Conservation (phyloP, 78 protist species). For the slime mould (Dictyostelium discoideum) region DNA sequence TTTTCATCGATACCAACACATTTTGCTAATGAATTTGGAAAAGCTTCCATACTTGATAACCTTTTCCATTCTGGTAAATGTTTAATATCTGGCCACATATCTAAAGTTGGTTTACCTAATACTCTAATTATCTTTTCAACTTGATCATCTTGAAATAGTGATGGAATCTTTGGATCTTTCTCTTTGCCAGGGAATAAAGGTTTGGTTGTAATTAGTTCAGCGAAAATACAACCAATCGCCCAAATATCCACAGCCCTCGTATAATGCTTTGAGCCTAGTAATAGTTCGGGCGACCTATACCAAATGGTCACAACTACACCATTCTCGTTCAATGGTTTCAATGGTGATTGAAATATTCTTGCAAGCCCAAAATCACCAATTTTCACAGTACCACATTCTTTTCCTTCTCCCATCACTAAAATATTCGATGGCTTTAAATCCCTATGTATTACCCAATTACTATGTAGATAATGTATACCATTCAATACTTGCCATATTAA, state of each 20-base stretch:
- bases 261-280: constrained; percentile 93
- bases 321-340: constrained; percentile 65
- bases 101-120: constrained; percentile 80
- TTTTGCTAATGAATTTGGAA: constrained; percentile 31
- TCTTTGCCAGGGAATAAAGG: constrained; percentile 89
- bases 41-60: not conserved
- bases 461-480: constrained; percentile 89
- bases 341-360: constrained; percentile 83
- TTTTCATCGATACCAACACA: constrained; percentile 38
- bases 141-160: constrained; percentile 87
- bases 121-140: constrained; percentile 83
- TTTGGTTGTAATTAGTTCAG: constrained; percentile 83
- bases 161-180: constrained; percentile 51
- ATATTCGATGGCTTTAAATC: constrained; percentile 89
- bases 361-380: constrained; percentile 93
- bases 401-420: constrained; percentile 87
- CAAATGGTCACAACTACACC: constrained; percentile 96
- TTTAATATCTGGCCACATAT: constrained; percentile 77
- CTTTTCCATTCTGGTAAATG: constrained; percentile 70
- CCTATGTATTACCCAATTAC: constrained; percentile 90
- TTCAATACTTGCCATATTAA: constrained; percentile 86
- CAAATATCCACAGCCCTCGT: constrained; percentile 93
- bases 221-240: constrained; percentile 95
- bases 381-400: constrained; percentile 81
- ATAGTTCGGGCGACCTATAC: constrained; percentile 96